These are phyloP conservation scores for Xylaria sp. DNA, from an alignment of 2,329 filamentous ascomycete species.

Conservation along the genomic window DNA sequence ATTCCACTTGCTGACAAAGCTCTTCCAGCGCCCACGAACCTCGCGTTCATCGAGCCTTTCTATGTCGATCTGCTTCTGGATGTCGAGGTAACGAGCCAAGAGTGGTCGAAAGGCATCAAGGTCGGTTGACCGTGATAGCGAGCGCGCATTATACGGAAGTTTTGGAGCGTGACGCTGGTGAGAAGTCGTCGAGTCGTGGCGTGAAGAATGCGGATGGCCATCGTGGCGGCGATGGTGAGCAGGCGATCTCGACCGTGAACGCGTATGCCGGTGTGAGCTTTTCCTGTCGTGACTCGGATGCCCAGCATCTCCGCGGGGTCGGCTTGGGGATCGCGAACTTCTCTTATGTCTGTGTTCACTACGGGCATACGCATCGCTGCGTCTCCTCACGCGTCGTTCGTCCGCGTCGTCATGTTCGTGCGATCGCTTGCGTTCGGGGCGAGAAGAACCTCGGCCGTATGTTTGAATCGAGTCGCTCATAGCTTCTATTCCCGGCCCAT, in stretches of 20 bases:
- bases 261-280: background rate
- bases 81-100: slow-evolving; percentile 84
- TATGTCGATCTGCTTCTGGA: slow-evolving; percentile 82
- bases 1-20: slow-evolving; percentile 93
- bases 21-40: slow-evolving; percentile 87
- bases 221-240: slow-evolving; percentile 22
- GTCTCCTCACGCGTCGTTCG: slow-evolving; percentile 36
- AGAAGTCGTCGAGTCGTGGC: slow-evolving; percentile 2
- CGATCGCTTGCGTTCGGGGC: slow-evolving; percentile 36
- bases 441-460: slow-evolving; percentile 1
- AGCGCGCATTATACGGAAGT: slow-evolving; percentile 74
- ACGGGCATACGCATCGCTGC: slow-evolving; percentile 28
- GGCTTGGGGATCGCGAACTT: slow-evolving; percentile 38
- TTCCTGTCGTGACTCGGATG: background rate
- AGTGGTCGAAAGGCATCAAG: slow-evolving; percentile 73
- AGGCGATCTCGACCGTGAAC: slow-evolving; percentile 30
- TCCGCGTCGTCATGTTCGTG: slow-evolving; percentile 35
- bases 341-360: slow-evolving; percentile 1
- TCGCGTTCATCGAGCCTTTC: slow-evolving; percentile 78
- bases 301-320: background rate
- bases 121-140: slow-evolving; percentile 73
- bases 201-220: slow-evolving; percentile 33
- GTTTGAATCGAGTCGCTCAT: slow-evolving; percentile 34
- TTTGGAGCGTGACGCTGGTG: slow-evolving; percentile 34
- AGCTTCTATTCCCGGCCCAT: slow-evolving; percentile 26